phyloP scores from a whole-genome alignment of 345 rosid genomes.

The Murraya paniculata region DNA sequence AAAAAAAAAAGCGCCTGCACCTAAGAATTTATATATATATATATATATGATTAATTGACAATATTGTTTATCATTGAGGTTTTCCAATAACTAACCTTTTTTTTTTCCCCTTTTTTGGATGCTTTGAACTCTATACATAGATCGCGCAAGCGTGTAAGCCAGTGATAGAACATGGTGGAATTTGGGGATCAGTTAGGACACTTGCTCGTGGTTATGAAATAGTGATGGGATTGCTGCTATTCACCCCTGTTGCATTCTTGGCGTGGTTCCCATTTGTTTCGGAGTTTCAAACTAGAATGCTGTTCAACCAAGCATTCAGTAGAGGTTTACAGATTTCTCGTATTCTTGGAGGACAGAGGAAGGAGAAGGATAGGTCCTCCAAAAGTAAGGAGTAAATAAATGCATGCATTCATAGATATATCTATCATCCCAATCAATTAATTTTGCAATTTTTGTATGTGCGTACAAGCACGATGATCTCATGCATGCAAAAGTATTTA shows the following conservation, averaged over 20 bases:
- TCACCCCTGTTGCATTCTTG: slow-evolving; percentile 81
- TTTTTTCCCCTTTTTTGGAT: no score
- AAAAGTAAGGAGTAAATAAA: slow-evolving; percentile 46
- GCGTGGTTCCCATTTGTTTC: slow-evolving; percentile 95
- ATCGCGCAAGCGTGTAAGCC: slow-evolving; percentile 87
- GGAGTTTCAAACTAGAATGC: slow-evolving; percentile 86
- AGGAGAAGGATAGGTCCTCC: slow-evolving; percentile 67
- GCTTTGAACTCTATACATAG: slow-evolving; percentile 41
- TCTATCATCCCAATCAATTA: no score
- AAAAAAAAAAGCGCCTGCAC: no score
- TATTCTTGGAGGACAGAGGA: slow-evolving; percentile 75
- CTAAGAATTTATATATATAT: no score
- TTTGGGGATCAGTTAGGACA: slow-evolving; percentile 70
- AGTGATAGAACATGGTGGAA: slow-evolving; percentile 45
- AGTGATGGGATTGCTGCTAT: slow-evolving; percentile 68
- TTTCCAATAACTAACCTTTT: no score
- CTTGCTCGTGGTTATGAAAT: slow-evolving; percentile 75
- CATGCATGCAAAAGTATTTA: no score
- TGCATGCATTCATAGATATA: no score
- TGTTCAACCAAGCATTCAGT: slow-evolving; percentile 93
- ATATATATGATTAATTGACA: no score
- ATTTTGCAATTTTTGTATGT: no score
- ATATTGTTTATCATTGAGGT: background rate
- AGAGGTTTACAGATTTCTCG: slow-evolving; percentile 91
- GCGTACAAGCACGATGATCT: no score